A percentile compares a stretch with the other conserved stretches of the same genome.
Evolutionary conservation across 805 yeast genomes (phyloP).

Genomic region (Phaffomyces thermotolerans): DNA sequence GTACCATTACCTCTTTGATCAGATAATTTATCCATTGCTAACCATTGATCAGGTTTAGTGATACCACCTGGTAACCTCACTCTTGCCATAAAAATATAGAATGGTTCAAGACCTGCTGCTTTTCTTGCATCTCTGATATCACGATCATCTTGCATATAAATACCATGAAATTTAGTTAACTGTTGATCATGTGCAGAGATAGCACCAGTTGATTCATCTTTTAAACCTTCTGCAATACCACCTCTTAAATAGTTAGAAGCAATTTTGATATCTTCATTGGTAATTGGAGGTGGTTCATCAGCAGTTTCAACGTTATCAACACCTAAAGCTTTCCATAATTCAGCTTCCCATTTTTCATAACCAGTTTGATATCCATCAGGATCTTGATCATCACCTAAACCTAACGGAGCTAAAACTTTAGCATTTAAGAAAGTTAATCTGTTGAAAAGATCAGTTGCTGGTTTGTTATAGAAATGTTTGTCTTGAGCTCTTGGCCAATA

Average conservation of each 20-base stretch:
- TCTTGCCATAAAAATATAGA: conserved; percentile 95
- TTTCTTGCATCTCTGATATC: conserved; percentile 91
- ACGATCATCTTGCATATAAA: conserved; percentile 97
- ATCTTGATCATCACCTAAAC: conserved; percentile 95
- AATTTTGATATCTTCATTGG: conserved; percentile 93
- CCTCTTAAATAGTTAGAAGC: conserved; percentile 87
- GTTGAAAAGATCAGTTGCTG: conserved; percentile 64
- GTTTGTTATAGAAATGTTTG: conserved; percentile 88
- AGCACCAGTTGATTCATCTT: conserved; percentile 82
- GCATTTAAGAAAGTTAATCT: conserved; percentile 69
- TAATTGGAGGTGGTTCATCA: conserved; percentile 87
- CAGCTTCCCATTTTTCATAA: conserved; percentile 80
- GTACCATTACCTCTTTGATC: conserved; percentile 87
- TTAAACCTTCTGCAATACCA: conserved; percentile 80
- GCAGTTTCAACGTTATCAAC: conserved; percentile 75
- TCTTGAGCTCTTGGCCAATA: conserved; percentile 99
- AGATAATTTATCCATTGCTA: conserved; percentile 74
- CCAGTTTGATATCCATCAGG: conserved; percentile 94
- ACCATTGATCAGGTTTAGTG: conserved; percentile 85
- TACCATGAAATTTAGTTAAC: conserved; percentile 94
- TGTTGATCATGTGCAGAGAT: conserved; percentile 88
- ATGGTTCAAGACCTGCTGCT: conserved; percentile 89
- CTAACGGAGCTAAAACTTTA: conserved; percentile 62
- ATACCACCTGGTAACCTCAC: conserved; percentile 92
- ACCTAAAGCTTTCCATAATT: conserved; percentile 82